Evolutionary conservation across 1,284 basidiomycete genomes (phyloP), one percentile per base, ranked within the genome.

Genomic region (Sporisorium reilianum): DNA sequence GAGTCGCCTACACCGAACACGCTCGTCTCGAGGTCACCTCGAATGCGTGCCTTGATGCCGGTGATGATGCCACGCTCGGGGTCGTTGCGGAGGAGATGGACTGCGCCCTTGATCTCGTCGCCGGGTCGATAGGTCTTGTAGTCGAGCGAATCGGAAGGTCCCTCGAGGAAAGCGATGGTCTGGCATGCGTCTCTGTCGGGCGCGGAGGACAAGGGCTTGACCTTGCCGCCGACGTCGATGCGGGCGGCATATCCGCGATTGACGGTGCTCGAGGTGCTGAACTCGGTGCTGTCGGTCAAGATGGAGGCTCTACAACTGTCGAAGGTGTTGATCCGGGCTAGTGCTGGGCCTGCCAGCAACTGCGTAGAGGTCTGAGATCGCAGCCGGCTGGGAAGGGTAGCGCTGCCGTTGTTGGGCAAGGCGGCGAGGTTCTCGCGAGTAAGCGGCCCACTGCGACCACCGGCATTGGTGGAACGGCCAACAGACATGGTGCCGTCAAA

Each of bases 191-290:
- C 49, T n/a, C 53, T 23, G 5, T 54, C 68, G 2, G 73, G 73
- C 0, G 61, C 51, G 10, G 73, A 71, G 1, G 57, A 50, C 26
- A 75, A 55, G 12, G 73, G 68, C 49, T 68, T 71, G 55, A 75
- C 68, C 36, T 75, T 75, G 40, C 73, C 73, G 12, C 60, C 55
- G 64, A 75, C 67, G 22, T 75, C 73, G 58, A 75, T 75, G 12
- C 73, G 73, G 36, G 73, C 73, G 2, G 73, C 58, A 40, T 75
- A 75, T 28, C 73, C 73, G 2, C 67, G 64, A 26, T 75, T 75
- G 68, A 75, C 53, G 55, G 73, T 71, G 55, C 73, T 75, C n/a
- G 73, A 75, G 3, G 67, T 70, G 64, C 67, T 71, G 54, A 75
- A 75, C 25, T 71, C 67, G 52, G 73, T 64, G 46, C 68, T 62